phyloP scores from a whole-genome alignment of 805 yeast genomes.

The Saccharomycopsis babjevae region DNA sequence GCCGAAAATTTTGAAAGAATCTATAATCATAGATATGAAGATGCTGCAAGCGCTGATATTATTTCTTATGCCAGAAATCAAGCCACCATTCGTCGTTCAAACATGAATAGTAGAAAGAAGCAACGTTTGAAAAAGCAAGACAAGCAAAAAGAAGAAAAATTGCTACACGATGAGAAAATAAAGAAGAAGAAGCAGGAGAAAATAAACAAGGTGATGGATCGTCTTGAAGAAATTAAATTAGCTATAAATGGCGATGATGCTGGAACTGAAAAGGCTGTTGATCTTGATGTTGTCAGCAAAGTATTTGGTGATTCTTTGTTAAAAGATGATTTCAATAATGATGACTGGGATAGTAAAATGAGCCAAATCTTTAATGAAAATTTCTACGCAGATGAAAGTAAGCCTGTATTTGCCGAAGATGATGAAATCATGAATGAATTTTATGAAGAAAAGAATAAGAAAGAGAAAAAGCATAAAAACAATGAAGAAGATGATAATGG shows the following conservation, averaged over 20 bases:
- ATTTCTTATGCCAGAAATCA: slow-evolving; percentile 91
- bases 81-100: slow-evolving; percentile 80
- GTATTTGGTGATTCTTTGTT: slow-evolving; percentile 69
- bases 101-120: slow-evolving; percentile 64
- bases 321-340: slow-evolving; percentile 80
- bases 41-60: slow-evolving; percentile 81
- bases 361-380: slow-evolving; percentile 78
- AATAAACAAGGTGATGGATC: slow-evolving; percentile 65
- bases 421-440: slow-evolving; percentile 41
- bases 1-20: slow-evolving; percentile 88
- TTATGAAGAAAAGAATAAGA: slow-evolving; percentile 21
- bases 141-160: slow-evolving; percentile 39
- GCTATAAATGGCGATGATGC: slow-evolving; percentile 50
- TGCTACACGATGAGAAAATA: slow-evolving; percentile 48
- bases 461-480: slow-evolving; percentile 31
- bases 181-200: slow-evolving; percentile 67
- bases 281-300: slow-evolving; percentile 46
- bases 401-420: slow-evolving; percentile 60
- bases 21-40: slow-evolving; percentile 91
- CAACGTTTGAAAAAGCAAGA: slow-evolving; percentile 66
- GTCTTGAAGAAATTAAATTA: slow-evolving; percentile 51
- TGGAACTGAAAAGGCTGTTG: slow-evolving; percentile 22
- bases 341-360: slow-evolving; percentile 86
- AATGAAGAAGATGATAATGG: slow-evolving; percentile 33
- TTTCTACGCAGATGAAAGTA: slow-evolving; percentile 51